Base-by-base conservation (phyloP, 768 basidiomycete genomes). In the Mycena metata region DNA sequence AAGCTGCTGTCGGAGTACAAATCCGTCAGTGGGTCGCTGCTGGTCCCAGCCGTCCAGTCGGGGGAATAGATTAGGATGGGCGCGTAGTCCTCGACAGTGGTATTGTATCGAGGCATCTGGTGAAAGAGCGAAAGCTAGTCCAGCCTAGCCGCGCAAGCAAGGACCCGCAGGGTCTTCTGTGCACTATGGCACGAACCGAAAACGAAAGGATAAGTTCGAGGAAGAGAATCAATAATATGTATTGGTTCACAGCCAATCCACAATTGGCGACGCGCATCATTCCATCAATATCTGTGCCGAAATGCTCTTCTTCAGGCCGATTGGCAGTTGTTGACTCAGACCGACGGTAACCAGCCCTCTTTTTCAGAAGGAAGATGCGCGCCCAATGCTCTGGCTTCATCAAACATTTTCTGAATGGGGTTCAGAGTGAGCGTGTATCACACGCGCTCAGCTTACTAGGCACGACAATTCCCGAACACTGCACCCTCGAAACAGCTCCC, bases 81-180 rank as follows among this genome's bases (percentile, higher is more conserved):
- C 0, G 78, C 77, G 19, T 74, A 75, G 52, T 82, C 81, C 69
- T 82, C 81, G 54, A 82, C 70, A 0, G 79, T 80, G 17, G 69
- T 77, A 12, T 77, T 78, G 49, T 78, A 69, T 15, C 66, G 75
- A 39, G 78, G 78, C 81, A 82, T 82, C 36, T 35, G 11, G 39
- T 45, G 50, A 60, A 42, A 52, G 30, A 64, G 50, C 36, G 51
- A 52, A 66, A 45, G 47, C 35, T 39, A 50, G 47, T 49, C 64
- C 46, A 61, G 54, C 46, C 54, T 41, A 51, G 60, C 47, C 50
- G 58, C 45, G 52, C 33, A 60, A 64, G 17, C 33, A 60, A 64
- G 17, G 70, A 71, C 70, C 70, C 70, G 58, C 70, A 67, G 70
- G 70, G 70, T 60, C 70, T 51, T 43, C 26, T 59, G 65, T 63